Evolutionary conservation across 225 moss, liverwort and hornwort genomes (phyloP), one percentile per base, ranked within the genome.

Genomic region (Physcomitrium patens): DNA sequence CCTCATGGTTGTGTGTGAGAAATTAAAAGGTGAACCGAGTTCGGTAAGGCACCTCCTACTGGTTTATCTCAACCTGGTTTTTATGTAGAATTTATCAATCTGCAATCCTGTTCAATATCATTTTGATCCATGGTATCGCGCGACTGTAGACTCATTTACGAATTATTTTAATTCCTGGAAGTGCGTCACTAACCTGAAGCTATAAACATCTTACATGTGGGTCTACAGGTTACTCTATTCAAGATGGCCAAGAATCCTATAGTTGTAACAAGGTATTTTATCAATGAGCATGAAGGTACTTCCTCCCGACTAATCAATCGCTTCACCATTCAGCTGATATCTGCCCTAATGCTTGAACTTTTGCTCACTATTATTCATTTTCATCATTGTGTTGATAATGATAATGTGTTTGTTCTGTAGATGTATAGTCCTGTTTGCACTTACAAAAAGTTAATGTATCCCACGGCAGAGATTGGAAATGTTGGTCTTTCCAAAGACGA

Each of bases 1-100:
- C 28, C 77, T 86, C 62, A 69, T 94, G 72, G 94, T 85, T 53
- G 74, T 90, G 50, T 90, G 94, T 60, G 90, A 94, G 70, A 90
- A 85, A 67, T 79, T 82, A 59, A 92, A 78, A 63, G 87, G 81
- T 5, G 80, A 82, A 53, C 57, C 81, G 65, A 83, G 82, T 68
- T 79, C 76, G 78, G 92, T 92, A 80, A 78, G 67, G 9, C 37
- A 48, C 60, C 56, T 68, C 17, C 12, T 10, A 72, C 18, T 41
- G 23, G 3, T 8, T 10, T 11, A 37, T 15, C 44, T 66, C 9
- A 10, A 51, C 13, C 22, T 1, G 24, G 43, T 60, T 22, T 44
- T 64, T 17, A 1, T 27, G 19, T 20, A 5, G 27, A 9, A 1
- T 27, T 60, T 37, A 43, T n/a, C 73, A 13, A 9, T 15, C 62